Base-by-base conservation (phyloP, 2,329 filamentous ascomycete genomes). In the Oidium heveae region DNA sequence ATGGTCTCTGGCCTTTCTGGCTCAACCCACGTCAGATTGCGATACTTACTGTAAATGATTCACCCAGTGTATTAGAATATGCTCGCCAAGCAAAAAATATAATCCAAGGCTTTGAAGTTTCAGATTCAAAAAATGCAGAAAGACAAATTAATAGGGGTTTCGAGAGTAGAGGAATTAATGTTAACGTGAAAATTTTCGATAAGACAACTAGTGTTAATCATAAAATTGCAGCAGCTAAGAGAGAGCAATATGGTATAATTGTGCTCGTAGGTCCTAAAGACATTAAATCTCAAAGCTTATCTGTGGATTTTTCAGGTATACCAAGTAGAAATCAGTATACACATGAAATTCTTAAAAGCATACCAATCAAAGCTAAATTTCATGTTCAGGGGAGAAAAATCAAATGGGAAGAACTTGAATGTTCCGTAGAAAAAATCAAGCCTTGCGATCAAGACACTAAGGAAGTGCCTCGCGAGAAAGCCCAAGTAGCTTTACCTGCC, bases 1-100 rank as follows among this genome's bases (percentile, higher is more conserved):
- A 81, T 55, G 84, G 84, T 16, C 75, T 74, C 56, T 93, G 85
- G 77, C 86, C 86, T 3, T 89, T 94, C 65, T 94, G 86, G 87
- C 72, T 94, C 10, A 88, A 84, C 55, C 86, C 86, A 0, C 76
- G 79, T 6, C 87, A 91, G 63, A 80, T 77, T 44, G 77, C 82
- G 49, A 74, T 94, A 55, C 67, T 91, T 34, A 83, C 84, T 0
- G 73, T 89, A 54, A 86, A 84, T 61, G 72, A 79, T 52, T 73
- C 72, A 2, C 34, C 58, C 32, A 34, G 56, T n/a, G 57, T 64
- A 32, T 54, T 65, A 9, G 56, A 60, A 8, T 65, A 58, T 53
- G 64, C 63, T 8, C 43, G 59, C 8, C 36, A 57, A 32, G 57
- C 58, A 43, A 56, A 57, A 43, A 58, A 51, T 46, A 52, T 53